Evolutionary conservation across 2,329 filamentous ascomycete species (phyloP).

Genomic region (Elsinoe necatrix): DNA sequence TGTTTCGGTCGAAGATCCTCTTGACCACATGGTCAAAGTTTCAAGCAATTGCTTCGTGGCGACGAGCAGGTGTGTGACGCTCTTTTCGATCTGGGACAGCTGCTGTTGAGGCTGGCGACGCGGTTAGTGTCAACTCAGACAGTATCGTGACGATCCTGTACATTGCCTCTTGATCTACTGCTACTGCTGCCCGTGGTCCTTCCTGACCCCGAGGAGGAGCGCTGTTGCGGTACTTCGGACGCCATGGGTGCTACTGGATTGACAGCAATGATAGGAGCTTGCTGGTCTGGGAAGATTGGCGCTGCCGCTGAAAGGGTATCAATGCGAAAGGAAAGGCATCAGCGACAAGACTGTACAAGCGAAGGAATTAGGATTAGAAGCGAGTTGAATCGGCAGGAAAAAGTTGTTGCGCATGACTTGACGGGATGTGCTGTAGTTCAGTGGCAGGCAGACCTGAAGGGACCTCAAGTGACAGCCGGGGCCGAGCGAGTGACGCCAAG

Average conservation of each 20-base stretch:
- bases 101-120: conserved; percentile 55
- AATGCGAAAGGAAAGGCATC: conserved; percentile 2
- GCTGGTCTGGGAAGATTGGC: neutral
- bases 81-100: conserved; percentile 97
- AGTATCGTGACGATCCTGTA: conserved; percentile 3
- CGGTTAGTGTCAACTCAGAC: neutral
- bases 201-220: conserved; percentile 52
- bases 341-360: conserved; percentile 7
- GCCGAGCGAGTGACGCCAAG: neutral
- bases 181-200: conserved; percentile 47
- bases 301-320: conserved; percentile 7
- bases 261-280: neutral
- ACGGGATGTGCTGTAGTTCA: neutral
- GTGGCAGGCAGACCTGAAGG: too few species aligned
- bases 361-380: conserved; percentile 2
- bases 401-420: conserved; percentile 5
- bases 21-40: conserved; percentile 95
- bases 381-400: neutral
- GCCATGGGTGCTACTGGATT: conserved; percentile 42
- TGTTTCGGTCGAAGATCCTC: conserved; percentile 79
- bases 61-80: conserved; percentile 92
- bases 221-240: conserved; percentile 25
- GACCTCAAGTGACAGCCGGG: neutral
- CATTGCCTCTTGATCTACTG: conserved; percentile 25
- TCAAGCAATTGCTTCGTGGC: conserved; percentile 97